Evolutionary conservation across 2,329 filamentous ascomycete species (phyloP), one percentile per base, ranked within the genome.

Genomic region (Dryadomyces quercus-mongolicae): DNA sequence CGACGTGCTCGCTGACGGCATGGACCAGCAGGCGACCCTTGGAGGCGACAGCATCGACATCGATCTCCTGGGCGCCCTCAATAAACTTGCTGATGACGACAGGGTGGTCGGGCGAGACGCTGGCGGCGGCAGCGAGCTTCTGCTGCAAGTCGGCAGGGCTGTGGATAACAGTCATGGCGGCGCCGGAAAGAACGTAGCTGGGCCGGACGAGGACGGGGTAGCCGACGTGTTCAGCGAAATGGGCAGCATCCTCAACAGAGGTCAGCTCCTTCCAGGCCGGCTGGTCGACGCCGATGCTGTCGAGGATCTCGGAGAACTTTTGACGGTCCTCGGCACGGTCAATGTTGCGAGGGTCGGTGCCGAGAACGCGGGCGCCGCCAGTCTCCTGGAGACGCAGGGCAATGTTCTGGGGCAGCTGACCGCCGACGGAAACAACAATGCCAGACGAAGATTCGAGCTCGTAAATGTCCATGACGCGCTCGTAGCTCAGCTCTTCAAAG

Each of bases 61-160:
- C 93, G 56, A 98, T 95, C 70, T 98, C 93, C 72, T 94, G 77
- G 6, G 93, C 93, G 54, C 90, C 91, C 71, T 97, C 90, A 59
- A 98, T 97, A 75, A 95, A 97, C 73, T 97, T 95, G 65, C 85
- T 95, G 68, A 98, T 97, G 55, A 98, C 93, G 44, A 98, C 93
- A 2, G 93, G 93, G 72, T 98, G 90, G 67, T 98, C 93, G 16
- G 93, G 91, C 16, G 90, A 95, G 58, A 97, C 93, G 55, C 84
- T 84, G 68, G 85, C 85, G 52, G 93, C 93, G 59, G 91, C 92
- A 66, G 89, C 81, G 7, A 98, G 84, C 78, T 97, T 97, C 60
- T 95, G 88, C 74, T 95, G 88, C 55, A 98, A 84, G 66, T 98
- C 91, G 61, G 85, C 84, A 62, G 90, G 80, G 69, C 84, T 88